Conservation (phyloP, 208 protist genomes). For the Crithidia fasciculata region DNA sequence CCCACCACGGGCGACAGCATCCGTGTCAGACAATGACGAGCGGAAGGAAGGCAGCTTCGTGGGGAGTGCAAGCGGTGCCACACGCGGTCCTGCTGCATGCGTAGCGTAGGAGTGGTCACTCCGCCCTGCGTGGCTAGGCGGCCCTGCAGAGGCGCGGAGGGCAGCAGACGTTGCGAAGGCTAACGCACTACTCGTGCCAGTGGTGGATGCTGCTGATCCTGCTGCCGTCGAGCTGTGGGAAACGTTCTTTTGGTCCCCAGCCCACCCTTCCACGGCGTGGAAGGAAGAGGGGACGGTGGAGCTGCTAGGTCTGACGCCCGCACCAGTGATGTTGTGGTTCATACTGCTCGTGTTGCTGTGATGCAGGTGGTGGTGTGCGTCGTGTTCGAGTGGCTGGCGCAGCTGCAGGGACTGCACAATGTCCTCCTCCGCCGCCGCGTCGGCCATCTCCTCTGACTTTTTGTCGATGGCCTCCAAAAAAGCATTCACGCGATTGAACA, state of each 20-base stretch:
- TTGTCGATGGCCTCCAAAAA: conserved; percentile 55
- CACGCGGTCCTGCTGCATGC: background rate
- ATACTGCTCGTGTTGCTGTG: background rate
- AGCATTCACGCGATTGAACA: conserved; percentile 35
- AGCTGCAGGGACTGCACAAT: conserved; percentile 9
- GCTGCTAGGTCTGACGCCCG: no score
- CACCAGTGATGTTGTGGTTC: no score
- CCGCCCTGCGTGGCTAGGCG: background rate
- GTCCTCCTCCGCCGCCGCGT: conserved; percentile 28
- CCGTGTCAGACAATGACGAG: background rate
- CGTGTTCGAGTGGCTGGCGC: background rate
- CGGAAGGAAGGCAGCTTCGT: conserved; percentile 34
- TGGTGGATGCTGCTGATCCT: background rate
- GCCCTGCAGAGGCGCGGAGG: background rate
- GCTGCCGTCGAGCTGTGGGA: background rate
- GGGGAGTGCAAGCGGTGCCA: conserved; percentile 17
- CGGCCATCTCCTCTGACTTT: conserved; percentile 34
- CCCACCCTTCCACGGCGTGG: no score
- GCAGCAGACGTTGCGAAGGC: no score
- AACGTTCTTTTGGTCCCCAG: no score
- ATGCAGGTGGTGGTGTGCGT: background rate
- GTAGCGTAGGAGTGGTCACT: no score
- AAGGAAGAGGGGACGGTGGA: no score
- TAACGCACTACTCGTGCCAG: background rate
- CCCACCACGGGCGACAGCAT: background rate